These are phyloP conservation scores for Clavispora vitiphila DNA, from an alignment of 805 yeast genomes.

Conservation along the genomic window DNA sequence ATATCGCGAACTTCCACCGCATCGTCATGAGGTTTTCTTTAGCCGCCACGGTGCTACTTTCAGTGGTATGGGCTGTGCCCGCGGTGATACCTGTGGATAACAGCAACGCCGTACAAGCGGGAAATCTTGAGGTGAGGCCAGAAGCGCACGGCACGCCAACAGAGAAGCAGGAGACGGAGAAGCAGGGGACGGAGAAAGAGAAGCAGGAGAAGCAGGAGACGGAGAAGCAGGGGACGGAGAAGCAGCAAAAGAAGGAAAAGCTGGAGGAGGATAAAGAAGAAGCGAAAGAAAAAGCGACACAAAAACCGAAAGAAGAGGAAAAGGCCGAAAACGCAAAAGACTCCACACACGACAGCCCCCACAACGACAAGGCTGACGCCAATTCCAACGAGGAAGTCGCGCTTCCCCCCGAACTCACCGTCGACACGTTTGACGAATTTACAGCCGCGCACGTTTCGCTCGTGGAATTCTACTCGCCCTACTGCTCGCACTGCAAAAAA, in stretches of 20 bases:
- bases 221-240: no score
- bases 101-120: background rate
- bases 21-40: background rate
- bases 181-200: background rate
- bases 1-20: background rate
- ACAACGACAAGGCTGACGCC: background rate
- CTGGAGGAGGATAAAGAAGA: no score
- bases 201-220: background rate
- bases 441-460: slow-evolving; percentile 57
- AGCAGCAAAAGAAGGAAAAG: no score
- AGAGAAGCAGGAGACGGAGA: background rate
- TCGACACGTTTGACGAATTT: slow-evolving; percentile 45
- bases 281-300: no score
- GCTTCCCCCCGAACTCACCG: slow-evolving; percentile 50
- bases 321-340: background rate
- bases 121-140: no score
- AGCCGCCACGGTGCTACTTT: background rate
- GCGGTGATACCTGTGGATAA: background rate
- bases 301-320: background rate
- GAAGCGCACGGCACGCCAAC: no score
- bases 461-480: slow-evolving; percentile 88
- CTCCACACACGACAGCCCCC: no score
- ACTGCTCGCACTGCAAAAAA: slow-evolving; percentile 74
- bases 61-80: background rate
- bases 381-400: background rate